Base-by-base conservation (phyloP, 2,329 filamentous ascomycete species). In the Diaporthe citri region DNA sequence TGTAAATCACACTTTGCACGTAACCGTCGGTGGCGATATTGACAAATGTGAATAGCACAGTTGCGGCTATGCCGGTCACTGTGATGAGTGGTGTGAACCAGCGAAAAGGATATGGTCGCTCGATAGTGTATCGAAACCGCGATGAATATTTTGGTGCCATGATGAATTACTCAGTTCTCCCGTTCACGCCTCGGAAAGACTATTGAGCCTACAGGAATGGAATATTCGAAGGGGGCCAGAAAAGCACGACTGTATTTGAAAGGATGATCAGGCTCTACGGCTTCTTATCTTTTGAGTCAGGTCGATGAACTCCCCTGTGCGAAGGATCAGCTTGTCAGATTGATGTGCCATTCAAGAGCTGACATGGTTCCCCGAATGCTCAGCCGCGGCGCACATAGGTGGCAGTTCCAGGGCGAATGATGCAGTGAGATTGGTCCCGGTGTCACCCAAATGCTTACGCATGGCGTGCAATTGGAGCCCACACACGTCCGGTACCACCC, bases 101-200 rank as follows among this genome's bases (percentile, higher is more conserved):
- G 43, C 74, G 74, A n/a, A 75, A 75, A n/a, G 74, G 74, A 25
- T 75, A 75, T 13, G 74, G 62, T 4, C 74, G 74, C 46, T 75
- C 74, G 51, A 75, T 64, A 28, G 74, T 51, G 25, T 75, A 75
- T 17, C 62, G 70, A 55, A 75, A 75, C 17, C 22, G 25, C 6
- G 74, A 75, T 22, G 46, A 46, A 39, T 75, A 52, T 15, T 43
- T 43, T 3, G 25, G 17, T 7, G 73, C 57, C 73, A 74, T 74
- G 2, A 13, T 72, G 8, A n/a, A 3, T 12, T 59, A 4, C 46
- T 25, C 12, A 13, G 36, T 13, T 39, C 10, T 39, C 36, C 12
- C 36, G 36, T 52, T 34, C 10, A 10, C 4, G 64, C 39, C 52
- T 51, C 25, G 25, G 10, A 13, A 36, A 25, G 17, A 28, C 25